These are phyloP conservation scores for Talaromyces sp. DNA, from an alignment of 2,329 filamentous ascomycete genomes.

Conservation along the genomic window DNA sequence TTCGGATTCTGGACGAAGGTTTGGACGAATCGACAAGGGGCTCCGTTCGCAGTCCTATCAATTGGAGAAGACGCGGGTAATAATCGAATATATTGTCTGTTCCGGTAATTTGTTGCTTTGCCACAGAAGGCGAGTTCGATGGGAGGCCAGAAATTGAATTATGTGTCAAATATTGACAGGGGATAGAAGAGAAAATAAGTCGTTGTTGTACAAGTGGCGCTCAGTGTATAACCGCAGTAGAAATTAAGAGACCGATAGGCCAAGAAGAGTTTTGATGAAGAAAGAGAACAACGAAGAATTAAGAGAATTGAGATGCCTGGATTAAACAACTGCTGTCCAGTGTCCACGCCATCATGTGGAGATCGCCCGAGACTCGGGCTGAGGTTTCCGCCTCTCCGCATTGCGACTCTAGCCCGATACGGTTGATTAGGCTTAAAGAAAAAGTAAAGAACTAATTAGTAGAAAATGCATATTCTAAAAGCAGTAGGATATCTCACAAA, in stretches of 20 bases:
- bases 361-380: neutral
- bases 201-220: neutral
- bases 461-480: neutral
- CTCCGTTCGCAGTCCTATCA: neutral
- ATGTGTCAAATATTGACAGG: neutral
- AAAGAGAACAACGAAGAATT: neutral
- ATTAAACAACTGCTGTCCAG: neutral
- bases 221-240: neutral
- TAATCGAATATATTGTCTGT: neutral
- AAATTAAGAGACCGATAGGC: neutral
- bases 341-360: neutral
- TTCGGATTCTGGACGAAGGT: too few species aligned
- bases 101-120: neutral
- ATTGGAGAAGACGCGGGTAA: neutral
- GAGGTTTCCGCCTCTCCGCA: neutral
- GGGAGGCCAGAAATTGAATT: neutral
- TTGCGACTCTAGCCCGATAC: neutral
- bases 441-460: too few species aligned
- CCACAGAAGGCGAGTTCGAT: neutral
- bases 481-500: neutral
- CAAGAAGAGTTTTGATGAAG: neutral
- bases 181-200: neutral
- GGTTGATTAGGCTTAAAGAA: neutral
- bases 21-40: neutral
- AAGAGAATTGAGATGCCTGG: neutral